Percentiles rank a stretch among this genome's conserved stretches.
phyloP scores from a whole-genome alignment of 129 eudicot genomes.

The Escallonia rubra region DNA sequence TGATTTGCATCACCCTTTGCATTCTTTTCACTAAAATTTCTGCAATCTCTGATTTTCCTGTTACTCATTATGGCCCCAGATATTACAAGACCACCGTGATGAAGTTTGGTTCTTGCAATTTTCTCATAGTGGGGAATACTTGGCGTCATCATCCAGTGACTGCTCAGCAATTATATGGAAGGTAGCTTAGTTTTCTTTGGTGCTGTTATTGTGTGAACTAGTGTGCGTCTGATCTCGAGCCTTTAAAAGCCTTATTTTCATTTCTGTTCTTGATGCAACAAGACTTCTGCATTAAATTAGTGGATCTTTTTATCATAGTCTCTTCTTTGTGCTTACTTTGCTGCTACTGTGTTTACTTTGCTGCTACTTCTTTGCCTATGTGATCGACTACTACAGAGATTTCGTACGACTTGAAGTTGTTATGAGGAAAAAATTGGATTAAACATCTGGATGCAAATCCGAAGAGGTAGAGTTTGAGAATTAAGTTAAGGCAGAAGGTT shows the following conservation, averaged over 20 bases:
- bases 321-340: no score
- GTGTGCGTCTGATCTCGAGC: background rate
- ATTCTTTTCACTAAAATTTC: background rate
- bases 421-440: no score
- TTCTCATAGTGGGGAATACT: conserved; percentile 74
- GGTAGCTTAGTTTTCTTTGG: conserved; percentile 34
- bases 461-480: no score
- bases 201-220: background rate
- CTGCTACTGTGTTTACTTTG: no score
- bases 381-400: no score
- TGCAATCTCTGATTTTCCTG: background rate
- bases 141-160: conserved; percentile 88
- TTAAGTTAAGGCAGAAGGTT: no score
- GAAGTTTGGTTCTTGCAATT: conserved; percentile 91
- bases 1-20: background rate
- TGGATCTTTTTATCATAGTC: no score
- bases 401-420: no score
- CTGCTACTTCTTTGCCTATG: no score
- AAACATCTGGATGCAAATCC: no score
- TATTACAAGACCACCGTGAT: conserved; percentile 58
- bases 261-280: background rate
- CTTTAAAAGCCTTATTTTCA: background rate
- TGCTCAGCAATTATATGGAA: conserved; percentile 83
- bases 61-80: conserved; percentile 27
- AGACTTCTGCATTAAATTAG: background rate